Evolutionary conservation across 2,329 filamentous ascomycete species (phyloP), one percentile per base, ranked within the genome.

Genomic region (Cytospora piceae): DNA sequence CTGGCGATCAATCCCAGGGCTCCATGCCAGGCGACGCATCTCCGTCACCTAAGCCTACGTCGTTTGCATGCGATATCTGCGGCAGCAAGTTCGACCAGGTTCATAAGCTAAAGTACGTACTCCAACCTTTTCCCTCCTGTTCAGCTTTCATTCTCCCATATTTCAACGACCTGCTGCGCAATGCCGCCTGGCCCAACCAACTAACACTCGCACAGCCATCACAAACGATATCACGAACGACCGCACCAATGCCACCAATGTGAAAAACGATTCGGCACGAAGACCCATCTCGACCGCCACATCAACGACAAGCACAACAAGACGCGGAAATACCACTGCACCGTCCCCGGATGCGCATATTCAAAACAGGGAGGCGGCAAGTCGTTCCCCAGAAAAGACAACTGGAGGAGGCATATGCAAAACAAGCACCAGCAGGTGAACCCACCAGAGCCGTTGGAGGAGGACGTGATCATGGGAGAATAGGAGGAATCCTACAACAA

Each of bases 281-380:
- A 86, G 72, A 87, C 85, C 4, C 85, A 87, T 72, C 77, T 88
- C 55, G 83, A 87, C 71, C 83, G 85, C 12, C 85, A 88, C 70
- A 82, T 87, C 72, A 87, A 88, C 73, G 85, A 87, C 71, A 83
- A 85, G 65, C 85, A 88, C 72, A 79, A 81, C 69, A 86, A 87
- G 76, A 84, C 82, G 66, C 84, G 83, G 73, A 85, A 85, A 66
- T 87, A 84, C 64, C 84, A 87, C 72, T 88, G 85, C 70, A 83
- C 80, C 0, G 79, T 85, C 5, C 77, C 77, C 2, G 80, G 80
- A 8, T 88, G 85, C 70, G 78, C 82, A 6, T 87, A 85, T 71
- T 87, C 84, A n/a, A 80, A 79, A 64, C 73, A 77, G 20, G 85
- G 85, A 11, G 66, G 66, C 20, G 83, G 85, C 63, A 87, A 85